A percentile compares a stretch with the other conserved stretches of the same genome.
Conservation (phyloP, 352 stramenopile species). For the Phytophthora citrophthora region DNA sequence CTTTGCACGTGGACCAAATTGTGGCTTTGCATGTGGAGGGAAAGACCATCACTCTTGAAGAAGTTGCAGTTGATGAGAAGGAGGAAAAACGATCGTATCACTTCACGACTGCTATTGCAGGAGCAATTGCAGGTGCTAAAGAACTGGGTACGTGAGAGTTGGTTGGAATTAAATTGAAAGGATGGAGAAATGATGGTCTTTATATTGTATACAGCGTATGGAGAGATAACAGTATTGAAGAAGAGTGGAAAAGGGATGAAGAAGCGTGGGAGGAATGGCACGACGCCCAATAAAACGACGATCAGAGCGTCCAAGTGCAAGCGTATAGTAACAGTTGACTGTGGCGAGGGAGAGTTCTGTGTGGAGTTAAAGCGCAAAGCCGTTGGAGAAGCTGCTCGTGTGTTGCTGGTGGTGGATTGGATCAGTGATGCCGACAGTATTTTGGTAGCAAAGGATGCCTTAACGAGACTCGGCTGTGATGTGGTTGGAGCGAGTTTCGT, state of each 20-base stretch:
- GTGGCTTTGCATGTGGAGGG: slow-evolving; percentile 49
- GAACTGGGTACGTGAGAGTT: slow-evolving; percentile 35
- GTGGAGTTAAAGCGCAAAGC: slow-evolving; percentile 44
- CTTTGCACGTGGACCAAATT: slow-evolving; percentile 51
- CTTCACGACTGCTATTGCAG: slow-evolving; percentile 49
- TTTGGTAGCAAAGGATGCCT: slow-evolving; percentile 49
- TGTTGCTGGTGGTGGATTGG: slow-evolving; percentile 64
- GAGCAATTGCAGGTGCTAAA: slow-evolving; percentile 53
- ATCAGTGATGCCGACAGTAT: slow-evolving; percentile 53
- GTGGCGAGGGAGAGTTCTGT: slow-evolving; percentile 19
- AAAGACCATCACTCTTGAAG: slow-evolving; percentile 9
- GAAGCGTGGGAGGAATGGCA: slow-evolving; percentile 14
- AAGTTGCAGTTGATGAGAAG: not conserved
- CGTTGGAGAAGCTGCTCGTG: slow-evolving; percentile 13
- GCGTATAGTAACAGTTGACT: slow-evolving; percentile 33
- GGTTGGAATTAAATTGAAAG: no score
- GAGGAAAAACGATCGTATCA: slow-evolving; percentile 14
- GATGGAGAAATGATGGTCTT: not conserved
- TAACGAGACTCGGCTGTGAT: slow-evolving; percentile 47
- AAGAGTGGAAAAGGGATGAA: slow-evolving; percentile 4
- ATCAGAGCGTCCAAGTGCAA: slow-evolving; percentile 26
- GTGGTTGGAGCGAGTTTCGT: slow-evolving; percentile 60
- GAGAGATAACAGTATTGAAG: slow-evolving; percentile 41
- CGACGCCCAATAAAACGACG: slow-evolving; percentile 7
- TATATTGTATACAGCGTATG: slow-evolving; percentile 38